These are phyloP conservation scores for Colletotrichum liriopes DNA, from an alignment of 2,329 filamentous ascomycete genomes.

Conservation along the genomic window DNA sequence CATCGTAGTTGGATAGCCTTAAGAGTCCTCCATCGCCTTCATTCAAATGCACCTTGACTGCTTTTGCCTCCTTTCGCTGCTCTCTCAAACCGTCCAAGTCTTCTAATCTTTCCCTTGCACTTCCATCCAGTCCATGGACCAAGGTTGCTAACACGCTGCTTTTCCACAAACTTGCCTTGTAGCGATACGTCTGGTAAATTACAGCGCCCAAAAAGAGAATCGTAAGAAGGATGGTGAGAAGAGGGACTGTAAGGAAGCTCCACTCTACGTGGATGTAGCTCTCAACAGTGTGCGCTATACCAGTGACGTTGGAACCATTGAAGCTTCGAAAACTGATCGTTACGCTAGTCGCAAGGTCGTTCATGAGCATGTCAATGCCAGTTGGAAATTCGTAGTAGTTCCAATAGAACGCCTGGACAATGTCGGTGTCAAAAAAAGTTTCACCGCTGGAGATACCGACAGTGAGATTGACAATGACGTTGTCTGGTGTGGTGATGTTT, in stretches of 20 bases:
- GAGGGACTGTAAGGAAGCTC: slow-evolving; percentile 53
- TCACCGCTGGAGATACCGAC: slow-evolving; percentile 52
- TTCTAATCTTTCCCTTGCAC: slow-evolving; percentile 46
- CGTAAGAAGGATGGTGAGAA: slow-evolving; percentile 50
- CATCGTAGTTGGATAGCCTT: slow-evolving; percentile 34
- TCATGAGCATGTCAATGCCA: slow-evolving; percentile 54
- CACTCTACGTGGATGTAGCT: slow-evolving; percentile 55
- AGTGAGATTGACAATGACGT: slow-evolving; percentile 52
- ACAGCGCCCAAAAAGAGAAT: slow-evolving; percentile 50
- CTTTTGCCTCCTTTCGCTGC: slow-evolving; percentile 47
- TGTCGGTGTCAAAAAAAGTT: slow-evolving; percentile 54
- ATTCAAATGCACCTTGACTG: slow-evolving; percentile 48
- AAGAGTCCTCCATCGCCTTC: slow-evolving; percentile 44
- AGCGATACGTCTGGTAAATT: slow-evolving; percentile 47
- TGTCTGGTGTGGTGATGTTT: slow-evolving; percentile 46
- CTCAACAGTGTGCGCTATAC: slow-evolving; percentile 49
- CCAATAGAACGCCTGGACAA: slow-evolving; percentile 58
- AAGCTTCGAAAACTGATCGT: slow-evolving; percentile 53
- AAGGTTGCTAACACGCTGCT: slow-evolving; percentile 54
- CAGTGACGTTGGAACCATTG: slow-evolving; percentile 48
- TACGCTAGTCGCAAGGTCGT: slow-evolving; percentile 53
- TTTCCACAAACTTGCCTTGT: slow-evolving; percentile 52
- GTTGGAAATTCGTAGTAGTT: slow-evolving; percentile 56
- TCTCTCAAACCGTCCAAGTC: slow-evolving; percentile 43
- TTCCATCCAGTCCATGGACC: slow-evolving; percentile 54